Evolutionary conservation across 768 basidiomycete species (phyloP), one percentile per base, ranked within the genome.

Genomic region (Lanmaoa pseudosensibilis): DNA sequence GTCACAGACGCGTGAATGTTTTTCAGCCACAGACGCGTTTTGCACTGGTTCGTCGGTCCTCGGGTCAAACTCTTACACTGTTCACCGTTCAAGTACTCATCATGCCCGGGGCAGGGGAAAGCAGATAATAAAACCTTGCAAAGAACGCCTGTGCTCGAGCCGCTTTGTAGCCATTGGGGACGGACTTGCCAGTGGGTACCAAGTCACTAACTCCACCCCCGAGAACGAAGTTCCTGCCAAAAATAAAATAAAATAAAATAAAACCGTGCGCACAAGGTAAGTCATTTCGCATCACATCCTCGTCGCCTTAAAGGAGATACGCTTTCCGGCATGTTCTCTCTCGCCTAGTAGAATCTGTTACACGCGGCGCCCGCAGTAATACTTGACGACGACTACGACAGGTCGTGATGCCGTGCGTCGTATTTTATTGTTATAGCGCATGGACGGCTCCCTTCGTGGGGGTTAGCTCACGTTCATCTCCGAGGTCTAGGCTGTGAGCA

Each of bases 401-500:
- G 34, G 23, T 27, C 33, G 25, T 45, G 21, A 18, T 23, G 18
- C 23, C 30, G 30, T 33, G 23, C 30, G 30, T 39, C 37, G 10
- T 19, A 10, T 13, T 37, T 23, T 32, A 23, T 57, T 47, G 43
- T 21, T 16, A 30, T 34, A 11, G 38, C 30, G 30, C 27, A 25
- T 27, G 50, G n/a, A 19, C 33, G n/a, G 41, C 25, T 30, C 30
- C 54, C 16, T 47, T 43, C 38, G 46, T 46, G 38, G 49, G 12
- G 27, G 19, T 15, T 13, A 1, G 37, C 37, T 38, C 60, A 61
- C 51, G 50, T 53, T 63, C 61, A 61, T 61, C 39, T 61, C 60
- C 60, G 60, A 46, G 32, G 61, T 46, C 56, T 25, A 33, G 46
- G 30, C 15, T 40, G 39, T 30, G 25, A n/a, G 10, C 30, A 1